Evolutionary conservation across 1,284 basidiomycete species (phyloP).

Genomic region (Cutaneotrichosporon cutaneum): DNA sequence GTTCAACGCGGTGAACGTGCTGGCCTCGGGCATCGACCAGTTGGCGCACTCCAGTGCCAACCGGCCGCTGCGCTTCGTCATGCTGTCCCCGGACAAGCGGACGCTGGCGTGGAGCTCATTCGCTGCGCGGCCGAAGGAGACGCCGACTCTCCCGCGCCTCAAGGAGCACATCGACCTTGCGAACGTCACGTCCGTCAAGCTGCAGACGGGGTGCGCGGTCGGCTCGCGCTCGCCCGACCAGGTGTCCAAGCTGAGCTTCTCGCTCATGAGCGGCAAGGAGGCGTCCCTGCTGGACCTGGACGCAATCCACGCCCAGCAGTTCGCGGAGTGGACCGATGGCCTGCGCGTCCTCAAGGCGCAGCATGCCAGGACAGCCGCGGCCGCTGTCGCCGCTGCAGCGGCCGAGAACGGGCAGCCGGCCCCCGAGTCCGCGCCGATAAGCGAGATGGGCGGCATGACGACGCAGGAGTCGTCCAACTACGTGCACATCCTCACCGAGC

Average conservation of each 20-base stretch:
- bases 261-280: slow-evolving; percentile 64
- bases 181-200: slow-evolving; percentile 71
- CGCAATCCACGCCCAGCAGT: slow-evolving; percentile 76
- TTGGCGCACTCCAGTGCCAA: slow-evolving; percentile 27
- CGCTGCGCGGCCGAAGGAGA: slow-evolving; percentile 21
- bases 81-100: slow-evolving; percentile 42
- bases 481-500: slow-evolving; percentile 75
- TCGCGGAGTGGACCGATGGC: slow-evolving; percentile 96
- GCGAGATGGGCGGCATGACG: slow-evolving; percentile 61
- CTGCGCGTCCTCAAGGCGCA: slow-evolving; percentile 74
- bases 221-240: slow-evolving; percentile 52
- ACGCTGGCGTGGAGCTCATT: slow-evolving; percentile 46
- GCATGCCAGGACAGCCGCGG: background rate
- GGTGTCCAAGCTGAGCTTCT: slow-evolving; percentile 72
- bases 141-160: slow-evolving; percentile 37
- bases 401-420: background rate
- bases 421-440: slow-evolving; percentile 56
- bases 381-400: background rate
- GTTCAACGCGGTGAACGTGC: slow-evolving; percentile 45
- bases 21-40: slow-evolving; percentile 31
- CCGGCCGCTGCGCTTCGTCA: slow-evolving; percentile 43
- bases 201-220: slow-evolving; percentile 67
- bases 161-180: slow-evolving; percentile 75
- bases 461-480: slow-evolving; percentile 82
- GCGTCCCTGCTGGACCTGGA: slow-evolving; percentile 80